These are phyloP conservation scores for Gossypium davidsonii DNA, from an alignment of 441 rosid species.

Conservation along the genomic window DNA sequence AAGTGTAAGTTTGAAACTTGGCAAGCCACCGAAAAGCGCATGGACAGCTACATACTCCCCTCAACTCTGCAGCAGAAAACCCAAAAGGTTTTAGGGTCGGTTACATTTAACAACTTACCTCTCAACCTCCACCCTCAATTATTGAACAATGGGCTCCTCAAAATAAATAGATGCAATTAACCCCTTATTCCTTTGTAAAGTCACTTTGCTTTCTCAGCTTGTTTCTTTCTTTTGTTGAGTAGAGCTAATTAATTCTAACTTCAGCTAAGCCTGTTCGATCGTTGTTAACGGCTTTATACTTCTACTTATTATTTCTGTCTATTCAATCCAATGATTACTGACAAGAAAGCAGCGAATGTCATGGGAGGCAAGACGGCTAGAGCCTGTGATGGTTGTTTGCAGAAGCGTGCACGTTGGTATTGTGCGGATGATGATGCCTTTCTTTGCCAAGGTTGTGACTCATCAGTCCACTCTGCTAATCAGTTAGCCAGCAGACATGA, in stretches of 20 bases:
- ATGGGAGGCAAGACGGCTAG: conserved; percentile 46
- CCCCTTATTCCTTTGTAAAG: conserved; percentile 17
- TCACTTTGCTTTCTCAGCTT: background rate
- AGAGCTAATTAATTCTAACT: background rate
- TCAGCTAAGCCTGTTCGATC: no score
- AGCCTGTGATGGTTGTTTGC: conserved; percentile 57
- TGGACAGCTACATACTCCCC: conserved; percentile 6
- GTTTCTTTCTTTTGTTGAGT: background rate
- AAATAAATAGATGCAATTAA: conserved; percentile 10
- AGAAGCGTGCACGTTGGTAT: conserved; percentile 60
- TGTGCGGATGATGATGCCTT: conserved; percentile 73
- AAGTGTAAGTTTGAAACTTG: background rate
- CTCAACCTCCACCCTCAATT: conserved; percentile 13
- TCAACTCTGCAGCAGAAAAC: background rate
- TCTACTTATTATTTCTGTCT: no score
- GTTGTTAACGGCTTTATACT: no score
- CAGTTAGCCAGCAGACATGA: conserved; percentile 65
- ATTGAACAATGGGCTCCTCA: conserved; percentile 11
- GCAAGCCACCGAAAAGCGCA: conserved; percentile 23
- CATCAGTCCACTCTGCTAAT: conserved; percentile 74
- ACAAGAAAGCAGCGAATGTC: conserved; percentile 35
- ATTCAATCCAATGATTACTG: conserved; percentile 23
- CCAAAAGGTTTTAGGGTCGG: conserved; percentile 9
- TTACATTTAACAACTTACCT: conserved; percentile 4
- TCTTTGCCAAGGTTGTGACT: conserved; percentile 66